A percentile compares a stretch with the other conserved stretches of the same genome.
Evolutionary conservation across 257 asterid genomes (phyloP).

Genomic region (Oldenlandia corymbosa): DNA sequence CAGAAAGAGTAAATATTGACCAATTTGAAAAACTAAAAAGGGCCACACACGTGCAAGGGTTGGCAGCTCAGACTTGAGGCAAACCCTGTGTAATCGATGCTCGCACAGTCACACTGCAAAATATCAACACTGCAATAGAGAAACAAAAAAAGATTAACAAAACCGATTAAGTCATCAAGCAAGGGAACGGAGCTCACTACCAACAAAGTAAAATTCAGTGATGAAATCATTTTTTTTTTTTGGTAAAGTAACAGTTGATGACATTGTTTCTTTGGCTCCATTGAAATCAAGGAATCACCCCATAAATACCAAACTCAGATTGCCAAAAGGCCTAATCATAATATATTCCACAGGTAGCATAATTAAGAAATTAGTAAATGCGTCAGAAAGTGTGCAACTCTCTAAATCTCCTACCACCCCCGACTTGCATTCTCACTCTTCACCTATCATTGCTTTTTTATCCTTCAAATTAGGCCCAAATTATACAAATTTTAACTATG

Average conservation of each 20-base stretch:
- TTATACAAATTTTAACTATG: too few species aligned
- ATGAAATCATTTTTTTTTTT: too few species aligned
- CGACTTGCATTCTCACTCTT: neutral
- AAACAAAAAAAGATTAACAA: too few species aligned
- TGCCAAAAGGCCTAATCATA: neutral
- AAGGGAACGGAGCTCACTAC: too few species aligned
- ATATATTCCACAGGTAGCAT: neutral
- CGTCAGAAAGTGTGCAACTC: neutral
- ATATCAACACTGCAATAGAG: too few species aligned
- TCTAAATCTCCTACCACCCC: neutral
- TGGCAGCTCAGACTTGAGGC: slow-evolving; percentile 10
- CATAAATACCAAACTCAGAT: neutral
- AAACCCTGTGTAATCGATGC: slow-evolving; percentile 10
- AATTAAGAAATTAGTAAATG: neutral
- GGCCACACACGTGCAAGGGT: neutral
- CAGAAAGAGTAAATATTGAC: slow-evolving; percentile 3
- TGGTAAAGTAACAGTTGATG: neutral
- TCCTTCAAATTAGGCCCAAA: too few species aligned
- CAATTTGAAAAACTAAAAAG: neutral
- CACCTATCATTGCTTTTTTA: too few species aligned
- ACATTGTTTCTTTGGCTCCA: neutral
- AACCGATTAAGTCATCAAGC: too few species aligned
- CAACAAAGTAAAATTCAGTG: too few species aligned
- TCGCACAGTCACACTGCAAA: slow-evolving; percentile 44
- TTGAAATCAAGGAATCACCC: neutral